Percentiles rank a stretch among this genome's conserved stretches.
phyloP scores from a whole-genome alignment of 2,329 filamentous ascomycete species.

The Phoma sp. region DNA sequence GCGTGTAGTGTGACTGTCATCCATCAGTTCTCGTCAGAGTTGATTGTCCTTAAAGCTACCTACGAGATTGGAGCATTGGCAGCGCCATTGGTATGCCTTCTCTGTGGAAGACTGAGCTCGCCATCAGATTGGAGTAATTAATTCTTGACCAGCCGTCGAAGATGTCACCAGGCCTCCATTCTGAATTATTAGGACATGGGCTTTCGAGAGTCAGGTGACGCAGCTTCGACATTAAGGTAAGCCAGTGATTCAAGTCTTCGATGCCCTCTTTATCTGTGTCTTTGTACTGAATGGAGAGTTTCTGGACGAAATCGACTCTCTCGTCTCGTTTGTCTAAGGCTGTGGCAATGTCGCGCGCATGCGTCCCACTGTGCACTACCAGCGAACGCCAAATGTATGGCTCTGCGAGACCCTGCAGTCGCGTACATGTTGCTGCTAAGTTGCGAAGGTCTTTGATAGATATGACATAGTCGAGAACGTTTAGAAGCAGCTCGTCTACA shows the following conservation, averaged over 20 bases:
- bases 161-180: constrained; percentile 28
- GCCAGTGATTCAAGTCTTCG: constrained; percentile 35
- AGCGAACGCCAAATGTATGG: constrained; percentile 44
- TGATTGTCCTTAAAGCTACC: constrained; percentile 5
- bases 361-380: constrained; percentile 32
- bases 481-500: constrained; percentile 44
- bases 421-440: constrained; percentile 39
- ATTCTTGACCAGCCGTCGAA: constrained; percentile 41
- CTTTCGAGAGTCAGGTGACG: constrained; percentile 42
- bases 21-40: constrained; percentile 14
- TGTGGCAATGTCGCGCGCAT: constrained; percentile 31
- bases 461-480: constrained; percentile 42
- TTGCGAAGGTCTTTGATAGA: constrained; percentile 28
- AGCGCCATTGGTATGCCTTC: constrained; percentile 21
- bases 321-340: constrained; percentile 32
- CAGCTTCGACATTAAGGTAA: constrained; percentile 36
- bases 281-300: constrained; percentile 39
- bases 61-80: constrained; percentile 41
- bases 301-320: constrained; percentile 33
- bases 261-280: constrained; percentile 33
- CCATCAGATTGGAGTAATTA: constrained; percentile 40
- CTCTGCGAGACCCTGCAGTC: constrained; percentile 40
- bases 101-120: constrained; percentile 30
- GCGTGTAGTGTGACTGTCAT: constrained; percentile 40
- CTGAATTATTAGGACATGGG: constrained; percentile 45